A percentile compares a stretch with the other conserved stretches of the same genome.
These are phyloP conservation scores for Mycena capillaripes DNA, from an alignment of 768 basidiomycete species.

Conservation along the genomic window DNA sequence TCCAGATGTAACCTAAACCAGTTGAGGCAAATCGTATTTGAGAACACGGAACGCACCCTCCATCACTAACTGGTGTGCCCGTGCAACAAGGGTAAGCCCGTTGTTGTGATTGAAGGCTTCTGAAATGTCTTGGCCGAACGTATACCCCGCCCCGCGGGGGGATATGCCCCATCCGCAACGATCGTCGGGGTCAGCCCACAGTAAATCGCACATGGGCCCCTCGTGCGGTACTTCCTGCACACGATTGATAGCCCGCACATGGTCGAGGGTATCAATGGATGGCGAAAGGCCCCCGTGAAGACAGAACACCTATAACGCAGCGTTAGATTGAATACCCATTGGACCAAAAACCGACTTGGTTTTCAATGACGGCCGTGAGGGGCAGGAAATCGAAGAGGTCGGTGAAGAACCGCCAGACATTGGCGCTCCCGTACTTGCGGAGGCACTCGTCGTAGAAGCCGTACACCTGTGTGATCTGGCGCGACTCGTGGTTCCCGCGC, in stretches of 20 bases:
- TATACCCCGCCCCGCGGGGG: conserved; percentile 97
- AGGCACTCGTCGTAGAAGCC: conserved; percentile 99
- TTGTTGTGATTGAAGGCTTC: conserved; percentile 99
- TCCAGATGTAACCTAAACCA: conserved; percentile 89
- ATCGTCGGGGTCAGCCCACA: conserved; percentile 99
- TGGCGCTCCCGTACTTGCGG: conserved; percentile 99
- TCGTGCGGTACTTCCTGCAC: too few relatives aligned
- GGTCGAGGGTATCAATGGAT: conserved; percentile 99
- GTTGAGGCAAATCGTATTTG: neutral
- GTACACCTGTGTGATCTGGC: too few relatives aligned
- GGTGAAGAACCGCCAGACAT: conserved; percentile 99
- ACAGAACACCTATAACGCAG: conserved; percentile 90
- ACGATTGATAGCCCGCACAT: conserved; percentile 97
- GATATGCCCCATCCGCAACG: conserved; percentile 99
- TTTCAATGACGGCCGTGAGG: conserved; percentile 96
- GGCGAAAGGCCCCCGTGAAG: conserved; percentile 97
- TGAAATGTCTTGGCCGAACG: conserved; percentile 98
- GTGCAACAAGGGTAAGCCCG: conserved; percentile 93
- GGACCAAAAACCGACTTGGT: conserved; percentile 81
- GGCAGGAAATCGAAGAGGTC: conserved; percentile 98
- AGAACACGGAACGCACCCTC: conserved; percentile 73
- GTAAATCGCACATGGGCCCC: conserved; percentile 98
- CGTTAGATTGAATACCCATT: conserved; percentile 32
- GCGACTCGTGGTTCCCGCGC: too few relatives aligned
- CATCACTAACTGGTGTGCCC: conserved; percentile 97